phyloP scores from a whole-genome alignment of 148 eudicot species.

The Talinum fruticosum region DNA sequence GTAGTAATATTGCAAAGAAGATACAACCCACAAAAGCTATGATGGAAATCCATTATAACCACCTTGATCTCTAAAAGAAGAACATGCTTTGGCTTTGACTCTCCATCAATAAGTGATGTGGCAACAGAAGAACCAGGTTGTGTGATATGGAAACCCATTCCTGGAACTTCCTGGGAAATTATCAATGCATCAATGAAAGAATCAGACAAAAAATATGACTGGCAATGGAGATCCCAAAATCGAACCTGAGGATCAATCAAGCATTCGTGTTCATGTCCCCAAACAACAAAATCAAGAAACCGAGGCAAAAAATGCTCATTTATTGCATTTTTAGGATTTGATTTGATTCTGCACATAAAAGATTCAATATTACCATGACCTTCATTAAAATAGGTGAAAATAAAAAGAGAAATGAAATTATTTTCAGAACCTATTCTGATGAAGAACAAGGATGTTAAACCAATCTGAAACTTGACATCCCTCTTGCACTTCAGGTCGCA shows the following conservation, averaged over 20 bases:
- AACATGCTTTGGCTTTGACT: constrained; percentile 92
- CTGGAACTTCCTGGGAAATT: constrained; percentile 77
- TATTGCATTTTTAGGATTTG: constrained; percentile 99
- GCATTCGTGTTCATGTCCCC: constrained; percentile 99
- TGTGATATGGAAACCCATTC: constrained; percentile 98
- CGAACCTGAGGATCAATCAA: constrained; percentile 94
- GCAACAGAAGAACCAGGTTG: constrained; percentile 99
- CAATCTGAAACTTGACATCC: constrained; percentile 85
- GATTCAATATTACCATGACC: constrained; percentile 7
- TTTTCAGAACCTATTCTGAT: constrained; percentile 71
- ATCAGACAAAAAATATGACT: neutral
- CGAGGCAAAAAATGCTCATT: constrained; percentile 96
- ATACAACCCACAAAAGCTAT: neutral
- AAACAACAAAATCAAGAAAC: constrained; percentile 91
- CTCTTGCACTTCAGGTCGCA: constrained; percentile 92
- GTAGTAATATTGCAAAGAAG: neutral
- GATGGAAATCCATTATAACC: constrained; percentile 13
- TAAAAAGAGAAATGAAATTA: neutral
- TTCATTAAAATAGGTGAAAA: neutral
- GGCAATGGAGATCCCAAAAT: neutral
- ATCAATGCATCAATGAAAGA: constrained; percentile 12
- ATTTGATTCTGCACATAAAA: constrained; percentile 65
- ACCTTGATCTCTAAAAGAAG: constrained; percentile 98
- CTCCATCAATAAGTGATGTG: constrained; percentile 96
- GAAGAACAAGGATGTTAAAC: constrained; percentile 94